Evolutionary conservation across 805 yeast species (phyloP).

Genomic region (Candida nemodendra): DNA sequence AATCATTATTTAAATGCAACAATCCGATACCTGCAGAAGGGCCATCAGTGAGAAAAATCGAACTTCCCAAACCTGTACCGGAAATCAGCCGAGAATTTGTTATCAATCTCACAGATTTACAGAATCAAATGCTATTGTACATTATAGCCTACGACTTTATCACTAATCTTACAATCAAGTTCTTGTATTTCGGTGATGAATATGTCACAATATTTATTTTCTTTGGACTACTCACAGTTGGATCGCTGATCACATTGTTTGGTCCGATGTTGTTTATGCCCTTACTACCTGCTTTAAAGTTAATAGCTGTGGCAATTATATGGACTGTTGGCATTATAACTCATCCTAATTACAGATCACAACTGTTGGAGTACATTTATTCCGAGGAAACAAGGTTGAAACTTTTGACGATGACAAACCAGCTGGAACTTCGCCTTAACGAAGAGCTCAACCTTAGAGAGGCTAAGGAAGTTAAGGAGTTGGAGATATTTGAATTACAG

Average conservation of each 20-base stretch:
- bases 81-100: conserved; percentile 77
- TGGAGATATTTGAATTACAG: conserved; percentile 71
- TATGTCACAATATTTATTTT: conserved; percentile 53
- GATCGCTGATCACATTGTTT: conserved; percentile 28
- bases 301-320: conserved; percentile 34
- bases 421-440: conserved; percentile 43
- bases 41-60: conserved; percentile 47
- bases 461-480: conserved; percentile 43
- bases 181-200: conserved; percentile 65
- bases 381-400: conserved; percentile 65
- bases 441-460: conserved; percentile 40
- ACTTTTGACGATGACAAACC: conserved; percentile 47
- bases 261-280: conserved; percentile 20
- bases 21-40: conserved; percentile 51
- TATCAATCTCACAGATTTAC: conserved; percentile 77
- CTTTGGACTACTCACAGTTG: conserved; percentile 27
- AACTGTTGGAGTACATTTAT: conserved; percentile 45
- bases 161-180: conserved; percentile 47
- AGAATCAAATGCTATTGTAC: conserved; percentile 72
- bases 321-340: conserved; percentile 49
- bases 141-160: conserved; percentile 60
- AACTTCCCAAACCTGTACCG: conserved; percentile 67
- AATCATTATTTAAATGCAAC: conserved; percentile 26
- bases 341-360: conserved; percentile 56
- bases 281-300: conserved; percentile 31